Evolutionary conservation across 352 stramenopile species (phyloP), one percentile per base, ranked within the genome.

Genomic region (Nannochloropsis limnetica): DNA sequence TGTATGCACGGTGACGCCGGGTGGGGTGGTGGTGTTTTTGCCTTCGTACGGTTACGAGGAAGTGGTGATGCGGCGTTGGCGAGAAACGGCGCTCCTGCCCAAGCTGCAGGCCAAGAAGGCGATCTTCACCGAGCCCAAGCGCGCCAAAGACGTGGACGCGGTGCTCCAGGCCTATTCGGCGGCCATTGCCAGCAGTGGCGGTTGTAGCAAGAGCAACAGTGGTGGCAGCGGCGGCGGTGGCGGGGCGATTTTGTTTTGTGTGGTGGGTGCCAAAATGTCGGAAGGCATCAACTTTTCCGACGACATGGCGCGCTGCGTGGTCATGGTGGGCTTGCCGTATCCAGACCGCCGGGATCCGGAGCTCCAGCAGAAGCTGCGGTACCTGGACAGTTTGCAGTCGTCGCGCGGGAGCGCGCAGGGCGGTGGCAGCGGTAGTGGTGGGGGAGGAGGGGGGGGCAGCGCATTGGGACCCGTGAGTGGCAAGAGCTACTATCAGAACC

Each of bases 201-300:
- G n/a, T 45, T 25, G 28, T 54, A 5, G 67, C n/a, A 81, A 68
- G 31, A 20, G 68, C 29, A 43, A 79, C 15, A 25, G 68, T 68
- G 17, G 74, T 31, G 6, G 31, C 54, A 20, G 74, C 74, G 27
- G 31, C 80, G 43, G 81, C 83, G 49, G 14, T 44, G 83, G 88
- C 67, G 92, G 92, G 6, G 93, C 92, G 0, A 85, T 97, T 67
- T 85, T 99, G 0, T 90, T 99, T 20, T 98, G 93, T 83, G 96
- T 99, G 0, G 94, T 99, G 28, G 96, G 96, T 14, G 97, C 96
- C 0, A 99, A 99, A 88, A 97, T 99, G 90, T 98, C 93, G 1
- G 97, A 99, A 90, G 97, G 97, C 28, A 99, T 99, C 88, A 99
- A 99, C 85, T 99, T 99, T 87, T 96, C 91, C 82, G 93, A 99